Base-by-base conservation (phyloP, 352 stramenopile genomes). In the Phytophthora europaea region DNA sequence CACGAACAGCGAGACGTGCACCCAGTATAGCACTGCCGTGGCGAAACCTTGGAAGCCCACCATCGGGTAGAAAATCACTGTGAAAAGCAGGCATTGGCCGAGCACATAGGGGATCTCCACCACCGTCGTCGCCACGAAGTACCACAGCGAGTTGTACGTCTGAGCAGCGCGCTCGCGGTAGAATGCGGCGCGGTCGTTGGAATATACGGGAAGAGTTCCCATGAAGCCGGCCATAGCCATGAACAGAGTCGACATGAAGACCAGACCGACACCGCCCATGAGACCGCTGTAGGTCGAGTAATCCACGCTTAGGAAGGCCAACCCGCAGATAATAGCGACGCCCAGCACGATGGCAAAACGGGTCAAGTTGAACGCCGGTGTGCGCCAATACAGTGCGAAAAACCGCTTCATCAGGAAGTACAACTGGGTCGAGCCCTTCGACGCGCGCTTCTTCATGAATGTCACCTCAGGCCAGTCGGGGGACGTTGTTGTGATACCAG, bases 241-340 rank as follows among this genome's bases (percentile, higher is more conserved):
- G 65, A 97, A 97, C 54, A 93, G 48, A 6, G 89, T 87, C 7
- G 83, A 79, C 18, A 90, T 78, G 72, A 94, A 97, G n/a, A 96
- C 83, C 8, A 95, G 72, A 59, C 61, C 65, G 18, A 70, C 61
- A 18, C 61, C 67, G 10, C 43, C 61, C 5, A 62, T 50, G 15
- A 70, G 18, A 23, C 67, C 67, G 23, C 53, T 61, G 45, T 75
- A 75, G 34, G 67, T 70, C 43, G 67, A 70, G 61, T 75, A 75
- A 33, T 75, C 61, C 18, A 62, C 61, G 10, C 51, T 66, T 16
- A 70, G 36, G 54, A 65, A 75, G 1, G 61, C 48, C 60, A 70
- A 43, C 9, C 67, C 67, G 26, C 53, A 75, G 47, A 75, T 66
- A 16, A 75, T 60, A 12, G 61, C 67, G n/a, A 66, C 36, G 45